Percentiles rank a stretch among this genome's conserved stretches.
Conservation (phyloP, 805 yeast genomes). For the Crinitomyces ghanaensis region DNA sequence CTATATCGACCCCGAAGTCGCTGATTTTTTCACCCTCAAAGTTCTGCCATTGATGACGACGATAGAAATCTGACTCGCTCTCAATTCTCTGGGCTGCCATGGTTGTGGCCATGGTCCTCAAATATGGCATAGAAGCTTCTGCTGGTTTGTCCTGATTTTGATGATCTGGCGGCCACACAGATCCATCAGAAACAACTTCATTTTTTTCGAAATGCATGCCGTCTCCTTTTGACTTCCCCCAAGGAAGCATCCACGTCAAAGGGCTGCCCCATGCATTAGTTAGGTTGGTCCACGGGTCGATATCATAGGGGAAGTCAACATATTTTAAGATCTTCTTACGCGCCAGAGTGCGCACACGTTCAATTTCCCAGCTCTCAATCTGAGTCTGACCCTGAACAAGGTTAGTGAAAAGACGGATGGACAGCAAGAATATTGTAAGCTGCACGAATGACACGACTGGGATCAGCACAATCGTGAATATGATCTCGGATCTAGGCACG, state of each 20-base stretch:
- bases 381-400: constrained; percentile 64
- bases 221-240: constrained; percentile 47
- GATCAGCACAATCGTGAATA: constrained; percentile 41
- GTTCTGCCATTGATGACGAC: constrained; percentile 52
- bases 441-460: constrained; percentile 50
- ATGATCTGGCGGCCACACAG: constrained; percentile 95
- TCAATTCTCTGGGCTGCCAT: constrained; percentile 3
- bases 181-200: constrained; percentile 36
- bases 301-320: constrained; percentile 70
- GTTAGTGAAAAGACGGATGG: constrained; percentile 49
- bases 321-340: constrained; percentile 22
- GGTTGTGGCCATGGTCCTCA: constrained; percentile 3
- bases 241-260: constrained; percentile 58
- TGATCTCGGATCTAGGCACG: constrained; percentile 40
- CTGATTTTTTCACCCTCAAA: constrained; percentile 71
- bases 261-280: constrained; percentile 46
- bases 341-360: constrained; percentile 60
- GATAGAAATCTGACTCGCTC: constrained; percentile 23
- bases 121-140: constrained; percentile 1
- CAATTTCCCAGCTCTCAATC: constrained; percentile 88
- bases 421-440: constrained; percentile 46
- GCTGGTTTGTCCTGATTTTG: constrained; percentile 32
- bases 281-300: constrained; percentile 48
- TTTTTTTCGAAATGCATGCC: constrained; percentile 51
- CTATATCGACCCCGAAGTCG: constrained; percentile 77